Percentiles rank a stretch among this genome's conserved stretches.
Evolutionary conservation across 2,329 filamentous ascomycete genomes (phyloP).

Genomic region (Colletotrichum orbiculare): DNA sequence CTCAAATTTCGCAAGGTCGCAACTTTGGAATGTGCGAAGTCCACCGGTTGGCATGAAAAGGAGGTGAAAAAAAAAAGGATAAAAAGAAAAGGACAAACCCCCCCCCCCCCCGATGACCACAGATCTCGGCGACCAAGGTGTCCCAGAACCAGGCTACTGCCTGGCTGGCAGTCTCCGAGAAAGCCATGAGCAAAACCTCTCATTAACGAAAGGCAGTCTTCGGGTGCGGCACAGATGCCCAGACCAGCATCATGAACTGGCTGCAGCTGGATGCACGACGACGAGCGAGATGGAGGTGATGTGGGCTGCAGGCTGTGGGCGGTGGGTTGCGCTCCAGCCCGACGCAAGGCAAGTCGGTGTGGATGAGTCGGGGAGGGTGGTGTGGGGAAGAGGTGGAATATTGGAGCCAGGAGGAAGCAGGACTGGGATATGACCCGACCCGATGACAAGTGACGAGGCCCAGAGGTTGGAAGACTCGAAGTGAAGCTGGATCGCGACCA

Average conservation of each 20-base stretch:
- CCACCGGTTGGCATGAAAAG: too few species aligned
- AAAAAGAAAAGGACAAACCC: too few species aligned
- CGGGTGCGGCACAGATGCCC: conserved; percentile 25
- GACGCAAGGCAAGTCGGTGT: conserved; percentile 18
- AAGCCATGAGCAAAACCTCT: too few species aligned
- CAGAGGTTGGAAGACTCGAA: neutral
- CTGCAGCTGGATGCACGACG: conserved; percentile 2
- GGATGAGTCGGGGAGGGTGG: conserved; percentile 3
- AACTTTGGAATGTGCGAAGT: too few species aligned
- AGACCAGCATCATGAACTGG: conserved; percentile 20
- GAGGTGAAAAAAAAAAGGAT: too few species aligned
- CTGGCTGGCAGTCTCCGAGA: too few species aligned
- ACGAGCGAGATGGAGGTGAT: neutral
- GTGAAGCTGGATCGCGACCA: too few species aligned
- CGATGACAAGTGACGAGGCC: conserved; percentile 14
- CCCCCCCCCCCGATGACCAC: too few species aligned
- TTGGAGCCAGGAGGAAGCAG: conserved; percentile 7
- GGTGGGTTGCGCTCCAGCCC: conserved; percentile 13
- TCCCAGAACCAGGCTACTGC: too few species aligned
- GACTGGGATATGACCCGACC: neutral
- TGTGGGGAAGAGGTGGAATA: conserved; percentile 15
- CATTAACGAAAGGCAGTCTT: neutral
- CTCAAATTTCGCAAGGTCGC: too few species aligned
- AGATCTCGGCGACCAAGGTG: too few species aligned
- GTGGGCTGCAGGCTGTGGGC: neutral